Percentiles rank a stretch among this genome's conserved stretches.
These are phyloP conservation scores for Huiozyma naganishii DNA, from an alignment of 805 yeast species.

Conservation along the genomic window DNA sequence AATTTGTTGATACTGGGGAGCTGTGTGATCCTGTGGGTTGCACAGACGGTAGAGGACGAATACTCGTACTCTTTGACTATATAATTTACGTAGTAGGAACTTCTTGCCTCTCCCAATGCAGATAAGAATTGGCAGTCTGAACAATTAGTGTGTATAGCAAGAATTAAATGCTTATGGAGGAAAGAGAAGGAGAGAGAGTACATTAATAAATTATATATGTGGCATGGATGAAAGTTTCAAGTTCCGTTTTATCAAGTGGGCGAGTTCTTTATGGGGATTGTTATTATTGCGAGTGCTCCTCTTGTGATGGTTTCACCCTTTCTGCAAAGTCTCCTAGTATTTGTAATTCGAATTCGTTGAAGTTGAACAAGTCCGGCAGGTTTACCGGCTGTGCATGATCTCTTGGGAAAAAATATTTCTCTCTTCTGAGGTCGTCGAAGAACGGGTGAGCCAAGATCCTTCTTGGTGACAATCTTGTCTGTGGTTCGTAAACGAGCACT, in stretches of 20 bases:
- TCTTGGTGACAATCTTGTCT: slow-evolving; percentile 66
- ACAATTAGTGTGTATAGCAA: background rate
- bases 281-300: too few species aligned
- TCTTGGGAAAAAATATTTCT: slow-evolving; percentile 43
- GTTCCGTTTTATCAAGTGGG: too few species aligned
- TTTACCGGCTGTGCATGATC: slow-evolving; percentile 35
- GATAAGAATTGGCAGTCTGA: background rate
- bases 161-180: too few species aligned
- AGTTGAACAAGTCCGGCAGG: slow-evolving; percentile 48
- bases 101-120: background rate
- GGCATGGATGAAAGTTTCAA: too few species aligned
- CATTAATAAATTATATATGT: too few species aligned
- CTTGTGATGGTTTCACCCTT: slow-evolving; percentile 10
- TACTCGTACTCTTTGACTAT: slow-evolving; percentile 84
- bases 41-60: slow-evolving; percentile 93
- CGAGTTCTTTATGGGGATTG: too few species aligned
- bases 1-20: slow-evolving; percentile 77
- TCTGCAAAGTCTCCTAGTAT: slow-evolving; percentile 24
- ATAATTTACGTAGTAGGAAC: slow-evolving; percentile 20
- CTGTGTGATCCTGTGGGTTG: slow-evolving; percentile 83
- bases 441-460: slow-evolving; percentile 80
- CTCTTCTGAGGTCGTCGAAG: slow-evolving; percentile 72
- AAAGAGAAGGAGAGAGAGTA: too few species aligned
- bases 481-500: slow-evolving; percentile 86
- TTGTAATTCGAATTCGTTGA: slow-evolving; percentile 58